Evolutionary conservation across 129 eudicot species (phyloP), one percentile per base, ranked within the genome.

Genomic region (Rutidosis leptorrhynchoides): DNA sequence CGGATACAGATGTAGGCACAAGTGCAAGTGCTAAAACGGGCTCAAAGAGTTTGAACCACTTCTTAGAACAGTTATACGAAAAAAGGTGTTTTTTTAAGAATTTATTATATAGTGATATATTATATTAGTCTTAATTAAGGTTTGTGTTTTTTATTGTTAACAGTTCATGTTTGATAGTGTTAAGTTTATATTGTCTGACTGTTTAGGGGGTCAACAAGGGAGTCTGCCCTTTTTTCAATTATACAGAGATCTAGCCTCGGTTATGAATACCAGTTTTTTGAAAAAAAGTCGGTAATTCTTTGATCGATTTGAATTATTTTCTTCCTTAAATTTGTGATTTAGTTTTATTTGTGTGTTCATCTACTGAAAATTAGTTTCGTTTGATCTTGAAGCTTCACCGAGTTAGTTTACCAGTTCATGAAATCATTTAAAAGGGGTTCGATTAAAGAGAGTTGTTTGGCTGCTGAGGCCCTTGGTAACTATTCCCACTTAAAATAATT

Each of bases 391-490:
- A 83, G 87, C 77, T 83, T 83, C 62, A 60, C 87, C 1, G 79
- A 78, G 48, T 46, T 83, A 67, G 77, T 83, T 71, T 75, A 83
- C 69, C 83, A 76, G 49, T 79, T 63, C 70, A 58, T 83, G 65
- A 65, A 71, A 66, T 79, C 79, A 49, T 79, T 75, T 9, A 75
- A 71, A 67, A 83, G 79, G 79, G 79, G 79, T 54, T 83, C 87
- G 27, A 28, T 48, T 23, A 79, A 79, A 75, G 87, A 83, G 79
- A 79, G 65, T 71, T 64, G 75, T 70, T 73, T 80, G 64, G 89
- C 85, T 56, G 42, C 67, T 73, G 80, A 67, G 28, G 83, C 80
- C 60, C 80, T 83, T 23, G 89, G 89, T 83, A 64, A 27, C 27
- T 79, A 58, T 30, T 27, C 55, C 73, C 46, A 23, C 22, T 51